Base-by-base conservation (phyloP, 257 asterid species). In the Nyctanthes arbortristis region DNA sequence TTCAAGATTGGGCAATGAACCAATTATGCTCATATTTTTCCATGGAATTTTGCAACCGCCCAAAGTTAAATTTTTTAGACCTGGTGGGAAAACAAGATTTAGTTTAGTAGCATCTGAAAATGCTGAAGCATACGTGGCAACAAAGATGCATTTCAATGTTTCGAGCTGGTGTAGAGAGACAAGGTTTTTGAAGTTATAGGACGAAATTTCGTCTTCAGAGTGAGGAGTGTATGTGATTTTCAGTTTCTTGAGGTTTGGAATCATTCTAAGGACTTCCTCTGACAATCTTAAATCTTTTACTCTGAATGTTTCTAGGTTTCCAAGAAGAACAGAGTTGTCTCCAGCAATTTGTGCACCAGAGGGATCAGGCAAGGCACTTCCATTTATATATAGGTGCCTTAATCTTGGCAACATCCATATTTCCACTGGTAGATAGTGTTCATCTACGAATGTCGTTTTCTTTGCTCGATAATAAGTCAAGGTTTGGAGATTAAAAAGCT, bases 211-310 rank as follows among this genome's bases (percentile, higher is more conserved):
- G 11, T 0, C 12, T 12, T 49, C 58, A 0, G 58, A 49, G 28
- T 4, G 29, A 49, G 58, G 28, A 49, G 29, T 3, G 29, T 49
- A 49, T 8, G 12, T 20, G 52, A 35, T 35, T 35, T 35, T 35
- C 40, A 43, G 22, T 31, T 40, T 65, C 18, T 29, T 65, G 13
- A 45, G 27, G 31, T 64, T 64, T 64, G 69, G 57, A 43, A 64
- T 62, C 35, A 27, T 62, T 18, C 20, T n/a, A 7, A 62, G 29
- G 8, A 62, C 27, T 30, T 31, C 47, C 43, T 62, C 43, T 1
- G 45, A 16, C 13, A n/a, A 18, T n/a, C 40, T 32, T 49, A 18
- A 62, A 20, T 32, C n/a, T 4, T 3, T 22, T 13, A 62, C 67
- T 4, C 9, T 32, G 0, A 62, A 30, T 10, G 67, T 62, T 22